These are phyloP conservation scores for Nicotiana sylvestris DNA, from an alignment of 257 asterid species.

Conservation along the genomic window DNA sequence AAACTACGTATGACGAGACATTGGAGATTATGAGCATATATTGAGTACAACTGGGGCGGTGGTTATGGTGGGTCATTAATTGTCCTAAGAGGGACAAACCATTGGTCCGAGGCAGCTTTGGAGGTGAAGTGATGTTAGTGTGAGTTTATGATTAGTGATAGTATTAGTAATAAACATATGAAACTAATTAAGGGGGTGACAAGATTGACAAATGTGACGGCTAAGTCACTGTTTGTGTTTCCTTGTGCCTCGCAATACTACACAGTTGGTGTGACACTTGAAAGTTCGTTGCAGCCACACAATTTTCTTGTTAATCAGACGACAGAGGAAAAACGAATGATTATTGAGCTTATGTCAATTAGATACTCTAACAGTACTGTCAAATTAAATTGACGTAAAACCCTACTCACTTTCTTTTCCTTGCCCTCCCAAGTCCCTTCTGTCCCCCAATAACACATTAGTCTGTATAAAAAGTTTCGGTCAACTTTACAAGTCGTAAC, in stretches of 20 bases:
- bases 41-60: neutral
- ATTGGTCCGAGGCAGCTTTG: neutral
- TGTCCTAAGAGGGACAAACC: constrained; percentile 1
- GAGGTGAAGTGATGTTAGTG: neutral
- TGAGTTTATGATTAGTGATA: neutral
- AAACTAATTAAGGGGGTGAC: neutral
- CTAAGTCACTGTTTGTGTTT: neutral
- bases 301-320: neutral
- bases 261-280: neutral
- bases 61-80: neutral
- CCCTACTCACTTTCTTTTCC: too few relatives aligned
- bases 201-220: neutral
- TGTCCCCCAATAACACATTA: too few relatives aligned
- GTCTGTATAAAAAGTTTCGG: too few relatives aligned
- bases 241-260: neutral
- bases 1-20: neutral
- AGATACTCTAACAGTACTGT: too few relatives aligned
- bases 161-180: neutral
- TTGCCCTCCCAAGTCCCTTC: too few relatives aligned
- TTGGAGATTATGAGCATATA: neutral
- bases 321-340: neutral
- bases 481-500: too few relatives aligned
- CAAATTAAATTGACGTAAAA: too few relatives aligned
- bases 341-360: neutral
- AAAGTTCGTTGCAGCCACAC: constrained; percentile 4